phyloP scores from a whole-genome alignment of 164 flowering plant species.

The Magnolia sinica region DNA sequence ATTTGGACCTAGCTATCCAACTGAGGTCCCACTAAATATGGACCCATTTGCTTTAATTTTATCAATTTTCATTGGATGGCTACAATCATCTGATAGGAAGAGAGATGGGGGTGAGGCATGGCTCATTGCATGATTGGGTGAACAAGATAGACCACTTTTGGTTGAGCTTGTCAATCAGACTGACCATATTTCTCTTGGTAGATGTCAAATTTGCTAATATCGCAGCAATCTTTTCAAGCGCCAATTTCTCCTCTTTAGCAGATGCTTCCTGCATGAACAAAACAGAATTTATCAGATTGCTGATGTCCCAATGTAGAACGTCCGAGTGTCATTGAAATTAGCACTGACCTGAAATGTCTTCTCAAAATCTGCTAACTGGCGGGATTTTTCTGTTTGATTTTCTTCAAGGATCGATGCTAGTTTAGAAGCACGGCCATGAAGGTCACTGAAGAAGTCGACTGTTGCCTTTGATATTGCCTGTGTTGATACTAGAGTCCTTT shows the following conservation, averaged over 20 bases:
- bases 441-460: conserved; percentile 43
- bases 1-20: conserved; percentile 8
- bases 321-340: background rate
- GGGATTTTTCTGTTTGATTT: conserved; percentile 35
- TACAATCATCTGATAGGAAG: too few relatives aligned
- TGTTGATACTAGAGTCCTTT: conserved; percentile 51
- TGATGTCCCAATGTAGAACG: background rate
- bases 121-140: background rate
- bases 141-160: background rate
- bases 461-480: conserved; percentile 62
- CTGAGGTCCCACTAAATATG: background rate
- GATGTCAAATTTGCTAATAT: conserved; percentile 49
- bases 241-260: conserved; percentile 62
- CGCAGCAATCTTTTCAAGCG: conserved; percentile 56
- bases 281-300: conserved; percentile 5
- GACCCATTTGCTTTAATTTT: conserved; percentile 7
- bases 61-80: too few relatives aligned
- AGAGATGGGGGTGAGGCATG: background rate
- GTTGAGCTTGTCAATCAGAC: background rate
- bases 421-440: conserved; percentile 43
- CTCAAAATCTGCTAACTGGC: conserved; percentile 47
- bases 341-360: conserved; percentile 54
- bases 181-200: conserved; percentile 56
- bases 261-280: conserved; percentile 61
- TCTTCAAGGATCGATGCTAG: conserved; percentile 44